Evolutionary conservation across 371 early-diverging fungal genomes (phyloP), one percentile per base, ranked within the genome.

Genomic region (Coemansia linderi): DNA sequence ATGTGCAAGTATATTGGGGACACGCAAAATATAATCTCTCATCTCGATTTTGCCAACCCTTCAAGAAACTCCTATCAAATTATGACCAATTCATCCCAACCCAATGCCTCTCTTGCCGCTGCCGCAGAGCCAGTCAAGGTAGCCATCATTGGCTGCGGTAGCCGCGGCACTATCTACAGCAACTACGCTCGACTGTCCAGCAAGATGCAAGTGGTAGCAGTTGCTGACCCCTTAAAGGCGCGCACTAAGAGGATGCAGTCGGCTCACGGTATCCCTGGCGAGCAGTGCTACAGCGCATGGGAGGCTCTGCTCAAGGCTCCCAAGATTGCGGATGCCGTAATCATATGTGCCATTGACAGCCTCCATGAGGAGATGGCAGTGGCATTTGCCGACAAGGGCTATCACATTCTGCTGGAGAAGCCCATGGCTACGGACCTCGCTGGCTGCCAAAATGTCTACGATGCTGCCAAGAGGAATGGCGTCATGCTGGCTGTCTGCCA

Each of bases 401-500:
- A 87, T 68, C 81, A 85, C 63, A 85, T 88, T 33, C 60, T 88
- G 46, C 70, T 86, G 48, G 87, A 87, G 69, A 87, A 87, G 61
- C 87, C 88, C 6, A 86, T 88, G 87, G 80, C 87, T 0, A 68
- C 71, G 6, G 74, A 70, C 0, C 52, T 83, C 12, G 54, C 63
- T 9, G 85, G 85, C 52, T 87, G 87, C 65, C 40, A 62, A 31
- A 59, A 44, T n/a, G 86, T 88, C 46, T 66, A 73, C 6, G 46
- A 66, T 8, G 84, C 85, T 9, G 82, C 80, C 22, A 59, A 68
- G 29, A 65, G 63, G 31, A 77, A 73, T 37, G 61, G 65, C 9
- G 83, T 83, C n/a, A 71, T 60, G 52, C 50, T 79, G 19, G 59
- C 68, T 9, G 75, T 84, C 43, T 82, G 87, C 46, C 85, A 87